A percentile compares a stretch with the other conserved stretches of the same genome.
phyloP scores from a whole-genome alignment of 257 asterid species.

The Jaltomata sinuosa region DNA sequence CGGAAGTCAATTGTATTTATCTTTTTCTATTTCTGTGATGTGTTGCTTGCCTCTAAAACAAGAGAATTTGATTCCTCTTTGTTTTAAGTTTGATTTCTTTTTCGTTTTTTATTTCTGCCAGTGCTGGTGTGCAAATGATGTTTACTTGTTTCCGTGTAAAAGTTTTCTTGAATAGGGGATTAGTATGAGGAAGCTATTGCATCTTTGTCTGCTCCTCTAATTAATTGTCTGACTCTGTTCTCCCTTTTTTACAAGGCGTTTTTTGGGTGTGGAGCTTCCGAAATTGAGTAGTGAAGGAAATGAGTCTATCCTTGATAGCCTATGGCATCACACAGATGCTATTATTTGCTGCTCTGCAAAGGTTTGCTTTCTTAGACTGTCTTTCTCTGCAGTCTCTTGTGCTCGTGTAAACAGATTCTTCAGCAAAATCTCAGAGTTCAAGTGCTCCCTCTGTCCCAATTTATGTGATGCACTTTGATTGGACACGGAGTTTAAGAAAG shows the following conservation, averaged over 20 bases:
- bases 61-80: neutral
- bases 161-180: neutral
- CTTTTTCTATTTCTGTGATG: neutral
- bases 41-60: neutral
- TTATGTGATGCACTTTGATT: neutral
- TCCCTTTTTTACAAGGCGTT: constrained; percentile 29
- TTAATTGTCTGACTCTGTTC: neutral
- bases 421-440: neutral
- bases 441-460: neutral
- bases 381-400: neutral
- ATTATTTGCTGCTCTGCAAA: constrained; percentile 74
- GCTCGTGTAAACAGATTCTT: neutral
- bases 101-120: neutral
- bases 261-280: constrained; percentile 63
- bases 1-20: neutral
- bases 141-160: neutral
- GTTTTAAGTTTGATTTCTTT: neutral
- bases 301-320: constrained; percentile 54
- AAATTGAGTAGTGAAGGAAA: constrained; percentile 50
- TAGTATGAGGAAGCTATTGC: neutral
- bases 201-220: neutral
- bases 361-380: constrained; percentile 19
- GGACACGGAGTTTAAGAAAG: neutral
- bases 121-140: neutral
- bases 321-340: constrained; percentile 82